Evolutionary conservation across 371 early-diverging fungal genomes (phyloP).

Genomic region (Mucor saturninus): DNA sequence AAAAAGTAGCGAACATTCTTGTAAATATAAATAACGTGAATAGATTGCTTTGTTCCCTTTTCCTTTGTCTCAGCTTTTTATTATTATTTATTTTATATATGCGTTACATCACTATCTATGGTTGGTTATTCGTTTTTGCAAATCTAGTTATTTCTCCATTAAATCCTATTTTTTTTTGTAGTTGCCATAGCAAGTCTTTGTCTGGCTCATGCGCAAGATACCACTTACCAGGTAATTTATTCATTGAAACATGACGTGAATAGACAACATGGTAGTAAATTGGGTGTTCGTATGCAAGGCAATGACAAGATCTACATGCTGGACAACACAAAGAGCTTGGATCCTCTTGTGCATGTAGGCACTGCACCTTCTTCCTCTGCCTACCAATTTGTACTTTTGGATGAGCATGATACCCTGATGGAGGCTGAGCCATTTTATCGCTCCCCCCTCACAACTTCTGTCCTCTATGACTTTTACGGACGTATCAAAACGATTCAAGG

Average conservation of each 20-base stretch:
- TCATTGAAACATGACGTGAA: neutral
- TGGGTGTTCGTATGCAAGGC: slow-evolving; percentile 31
- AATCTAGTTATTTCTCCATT: neutral
- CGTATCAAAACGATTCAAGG: neutral
- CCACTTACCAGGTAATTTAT: slow-evolving; percentile 7
- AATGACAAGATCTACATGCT: slow-evolving; percentile 13
- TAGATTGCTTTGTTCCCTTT: neutral
- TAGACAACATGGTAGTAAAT: neutral
- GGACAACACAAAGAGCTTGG: slow-evolving; percentile 9
- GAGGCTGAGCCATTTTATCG: slow-evolving; percentile 34
- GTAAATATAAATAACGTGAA: too few relatives aligned
- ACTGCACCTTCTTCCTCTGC: slow-evolving; percentile 10
- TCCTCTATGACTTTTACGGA: slow-evolving; percentile 28
- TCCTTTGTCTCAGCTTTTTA: neutral
- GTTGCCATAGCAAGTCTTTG: neutral
- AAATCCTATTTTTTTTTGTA: neutral
- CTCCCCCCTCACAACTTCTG: neutral
- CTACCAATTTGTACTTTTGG: slow-evolving; percentile 33
- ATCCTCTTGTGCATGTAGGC: slow-evolving; percentile 31
- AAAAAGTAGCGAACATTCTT: neutral
- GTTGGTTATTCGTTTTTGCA: neutral
- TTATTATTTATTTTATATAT: neutral
- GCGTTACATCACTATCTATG: neutral
- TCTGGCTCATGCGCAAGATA: neutral
- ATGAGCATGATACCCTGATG: slow-evolving; percentile 12